These are phyloP conservation scores for Daldinia concentrica DNA, from an alignment of 495 filamentous ascomycete genomes.

Conservation along the genomic window DNA sequence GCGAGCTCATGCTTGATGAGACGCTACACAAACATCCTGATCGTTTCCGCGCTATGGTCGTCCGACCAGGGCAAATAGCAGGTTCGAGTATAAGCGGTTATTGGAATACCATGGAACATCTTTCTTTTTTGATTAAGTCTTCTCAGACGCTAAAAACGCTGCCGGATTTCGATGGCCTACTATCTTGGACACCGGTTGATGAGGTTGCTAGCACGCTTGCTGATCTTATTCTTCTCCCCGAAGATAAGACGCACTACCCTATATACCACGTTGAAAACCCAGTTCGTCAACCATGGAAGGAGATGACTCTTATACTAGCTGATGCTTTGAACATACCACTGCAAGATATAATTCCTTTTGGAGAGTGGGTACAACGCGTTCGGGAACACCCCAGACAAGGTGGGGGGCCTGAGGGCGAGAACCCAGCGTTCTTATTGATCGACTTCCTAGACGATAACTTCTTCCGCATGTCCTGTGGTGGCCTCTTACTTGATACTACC, in stretches of 20 bases:
- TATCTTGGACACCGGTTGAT: conserved; percentile 64
- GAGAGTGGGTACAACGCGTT: conserved; percentile 36
- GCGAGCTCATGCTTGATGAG: conserved; percentile 60
- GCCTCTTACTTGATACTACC: conserved; percentile 56
- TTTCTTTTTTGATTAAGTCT: conserved; percentile 63
- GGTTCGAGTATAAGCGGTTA: conserved; percentile 60
- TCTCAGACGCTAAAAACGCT: conserved; percentile 58
- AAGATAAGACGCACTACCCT: conserved; percentile 43
- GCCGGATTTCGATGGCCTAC: conserved; percentile 55
- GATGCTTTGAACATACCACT: conserved; percentile 51
- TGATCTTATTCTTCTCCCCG: conserved; percentile 27
- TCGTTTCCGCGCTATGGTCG: conserved; percentile 57
- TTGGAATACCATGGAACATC: conserved; percentile 63
- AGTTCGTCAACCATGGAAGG: conserved; percentile 56
- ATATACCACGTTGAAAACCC: conserved; percentile 67
- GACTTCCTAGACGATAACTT: conserved; percentile 65
- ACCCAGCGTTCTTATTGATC: conserved; percentile 57
- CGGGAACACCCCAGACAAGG: conserved; percentile 33
- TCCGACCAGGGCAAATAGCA: conserved; percentile 61
- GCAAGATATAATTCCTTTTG: conserved; percentile 30
- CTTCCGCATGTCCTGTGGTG: conserved; percentile 64
- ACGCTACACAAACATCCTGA: conserved; percentile 57
- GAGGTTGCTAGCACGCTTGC: conserved; percentile 36
- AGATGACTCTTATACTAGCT: conserved; percentile 55
- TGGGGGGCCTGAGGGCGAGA: conserved; percentile 50